Evolutionary conservation across 2,329 filamentous ascomycete species (phyloP).

Genomic region (Fusarium acutatum): DNA sequence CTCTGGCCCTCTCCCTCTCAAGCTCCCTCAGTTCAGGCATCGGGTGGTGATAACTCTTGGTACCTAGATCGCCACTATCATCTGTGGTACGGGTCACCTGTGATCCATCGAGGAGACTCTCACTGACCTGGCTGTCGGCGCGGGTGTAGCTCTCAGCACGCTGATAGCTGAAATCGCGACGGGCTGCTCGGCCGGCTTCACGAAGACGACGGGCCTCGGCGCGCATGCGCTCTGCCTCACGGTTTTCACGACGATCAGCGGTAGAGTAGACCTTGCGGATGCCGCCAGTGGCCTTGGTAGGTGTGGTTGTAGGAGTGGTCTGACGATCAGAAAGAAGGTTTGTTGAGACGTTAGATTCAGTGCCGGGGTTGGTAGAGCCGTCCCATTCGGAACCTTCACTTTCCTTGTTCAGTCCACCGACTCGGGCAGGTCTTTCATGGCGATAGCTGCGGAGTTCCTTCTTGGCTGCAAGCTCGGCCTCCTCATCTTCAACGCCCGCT

Average conservation of each 20-base stretch:
- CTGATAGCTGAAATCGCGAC: constrained; percentile 65
- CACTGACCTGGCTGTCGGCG: constrained; percentile 38
- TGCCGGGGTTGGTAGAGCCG: constrained; percentile 70
- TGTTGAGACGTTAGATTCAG: constrained; percentile 70
- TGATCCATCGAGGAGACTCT: constrained; percentile 47
- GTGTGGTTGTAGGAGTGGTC: constrained; percentile 64
- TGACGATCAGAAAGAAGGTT: constrained; percentile 69
- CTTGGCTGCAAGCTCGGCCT: constrained; percentile 69
- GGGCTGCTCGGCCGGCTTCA: constrained; percentile 58
- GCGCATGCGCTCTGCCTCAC: constrained; percentile 64
- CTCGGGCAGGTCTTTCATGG: constrained; percentile 83
- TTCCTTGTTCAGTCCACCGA: constrained; percentile 87
- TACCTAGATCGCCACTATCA: constrained; percentile 60
- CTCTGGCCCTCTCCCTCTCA: constrained; percentile 45
- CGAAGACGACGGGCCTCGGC: constrained; percentile 65
- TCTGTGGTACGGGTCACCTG: constrained; percentile 49
- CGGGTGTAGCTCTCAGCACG: constrained; percentile 43
- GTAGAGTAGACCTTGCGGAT: constrained; percentile 71
- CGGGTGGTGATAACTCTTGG: constrained; percentile 65
- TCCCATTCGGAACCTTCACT: constrained; percentile 84
- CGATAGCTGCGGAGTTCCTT: constrained; percentile 84
- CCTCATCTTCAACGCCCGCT: constrained; percentile 69
- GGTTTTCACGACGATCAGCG: constrained; percentile 61
- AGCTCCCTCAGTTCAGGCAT: constrained; percentile 60
- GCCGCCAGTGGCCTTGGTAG: constrained; percentile 50